A percentile compares a stretch with the other conserved stretches of the same genome.
Evolutionary conservation across 75 land plant species (phyloP).

Genomic region (Pseudotsuga menziesii): DNA sequence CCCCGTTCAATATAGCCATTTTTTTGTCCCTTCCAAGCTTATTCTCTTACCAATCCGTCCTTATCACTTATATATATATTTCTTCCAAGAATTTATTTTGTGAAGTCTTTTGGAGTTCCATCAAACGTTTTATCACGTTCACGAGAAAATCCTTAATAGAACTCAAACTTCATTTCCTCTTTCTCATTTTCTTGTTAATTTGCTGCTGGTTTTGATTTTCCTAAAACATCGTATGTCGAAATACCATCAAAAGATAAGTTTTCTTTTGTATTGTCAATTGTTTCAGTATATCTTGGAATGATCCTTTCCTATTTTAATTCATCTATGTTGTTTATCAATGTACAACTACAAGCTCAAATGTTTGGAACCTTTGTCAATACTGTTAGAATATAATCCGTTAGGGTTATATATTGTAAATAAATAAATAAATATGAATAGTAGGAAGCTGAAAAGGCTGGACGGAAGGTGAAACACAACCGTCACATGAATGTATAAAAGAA

Average conservation of each 20-base stretch:
- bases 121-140: slow-evolving; percentile 14
- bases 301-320: neutral
- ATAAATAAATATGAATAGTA: no score
- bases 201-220: neutral
- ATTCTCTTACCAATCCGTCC: slow-evolving; percentile 20
- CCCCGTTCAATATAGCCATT: slow-evolving; percentile 19
- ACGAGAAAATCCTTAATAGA: slow-evolving; percentile 9
- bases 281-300: neutral
- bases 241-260: neutral
- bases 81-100: slow-evolving; percentile 22
- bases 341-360: neutral
- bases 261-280: neutral
- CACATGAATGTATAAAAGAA: no score
- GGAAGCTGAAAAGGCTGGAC: no score
- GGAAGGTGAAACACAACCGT: no score
- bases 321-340: neutral
- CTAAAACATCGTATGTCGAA: neutral
- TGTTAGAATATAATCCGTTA: no score
- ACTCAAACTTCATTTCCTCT: slow-evolving; percentile 10
- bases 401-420: no score
- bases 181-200: slow-evolving; percentile 10
- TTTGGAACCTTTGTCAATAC: no score
- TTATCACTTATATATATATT: slow-evolving; percentile 17
- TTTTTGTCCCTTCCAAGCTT: slow-evolving; percentile 28
- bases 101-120: slow-evolving; percentile 19